Percentiles rank a stretch among this genome's conserved stretches.
Conservation (phyloP, 2,329 filamentous ascomycete genomes). For the Monosporascus sp. region DNA sequence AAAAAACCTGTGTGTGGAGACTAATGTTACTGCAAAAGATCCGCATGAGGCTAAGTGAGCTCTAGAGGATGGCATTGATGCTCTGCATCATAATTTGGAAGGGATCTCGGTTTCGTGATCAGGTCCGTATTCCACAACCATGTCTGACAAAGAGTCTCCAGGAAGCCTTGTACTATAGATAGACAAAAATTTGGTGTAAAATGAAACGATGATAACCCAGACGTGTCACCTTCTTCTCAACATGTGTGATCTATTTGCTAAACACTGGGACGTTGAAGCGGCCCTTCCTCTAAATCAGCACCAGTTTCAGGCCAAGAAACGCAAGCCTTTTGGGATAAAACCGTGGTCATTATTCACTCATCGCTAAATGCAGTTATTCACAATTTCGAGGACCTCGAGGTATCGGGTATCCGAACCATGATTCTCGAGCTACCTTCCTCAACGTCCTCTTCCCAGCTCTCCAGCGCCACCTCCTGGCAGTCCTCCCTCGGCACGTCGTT, state of each 20-base stretch:
- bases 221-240: neutral
- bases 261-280: no score
- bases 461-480: constrained; percentile 66
- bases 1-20: neutral
- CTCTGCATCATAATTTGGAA: neutral
- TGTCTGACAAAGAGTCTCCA: neutral
- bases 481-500: constrained; percentile 81
- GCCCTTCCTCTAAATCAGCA: no score
- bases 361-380: neutral
- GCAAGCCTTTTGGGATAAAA: no score
- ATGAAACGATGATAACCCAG: neutral
- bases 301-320: no score
- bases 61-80: neutral
- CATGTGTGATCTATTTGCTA: neutral
- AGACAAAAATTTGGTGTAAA: neutral
- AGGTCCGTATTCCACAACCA: neutral
- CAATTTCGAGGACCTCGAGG: constrained; percentile 3
- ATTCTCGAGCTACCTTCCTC: constrained; percentile 12
- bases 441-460: constrained; percentile 29
- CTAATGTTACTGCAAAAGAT: neutral
- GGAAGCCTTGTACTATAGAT: neutral
- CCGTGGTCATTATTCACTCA: no score
- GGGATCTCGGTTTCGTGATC: neutral
- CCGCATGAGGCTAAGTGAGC: neutral
- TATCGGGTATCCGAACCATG: constrained; percentile 19